Evolutionary conservation across 192 early-diverging fungal species (phyloP).

Genomic region (Irineochytrium annulatum): DNA sequence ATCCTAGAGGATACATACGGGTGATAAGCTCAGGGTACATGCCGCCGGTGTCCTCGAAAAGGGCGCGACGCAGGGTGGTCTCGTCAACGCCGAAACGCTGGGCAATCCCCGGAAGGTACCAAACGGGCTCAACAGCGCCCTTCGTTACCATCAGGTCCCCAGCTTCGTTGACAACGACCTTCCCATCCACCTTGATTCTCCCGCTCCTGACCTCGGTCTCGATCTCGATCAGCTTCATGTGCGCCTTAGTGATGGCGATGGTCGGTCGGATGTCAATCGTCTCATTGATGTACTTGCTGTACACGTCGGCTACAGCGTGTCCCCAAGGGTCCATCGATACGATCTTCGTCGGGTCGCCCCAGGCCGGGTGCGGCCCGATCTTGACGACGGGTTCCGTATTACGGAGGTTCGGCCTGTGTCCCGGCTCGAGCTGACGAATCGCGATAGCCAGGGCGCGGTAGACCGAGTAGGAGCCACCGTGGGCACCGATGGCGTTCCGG

Average conservation of each 20-base stretch:
- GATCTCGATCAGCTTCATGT: constrained; percentile 91
- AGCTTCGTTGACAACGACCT: constrained; percentile 67
- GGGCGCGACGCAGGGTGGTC: constrained; percentile 69
- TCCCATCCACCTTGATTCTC: constrained; percentile 70
- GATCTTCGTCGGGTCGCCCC: constrained; percentile 82
- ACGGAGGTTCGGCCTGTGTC: constrained; percentile 80
- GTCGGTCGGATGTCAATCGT: constrained; percentile 85
- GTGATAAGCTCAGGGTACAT: constrained; percentile 96
- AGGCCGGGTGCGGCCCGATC: constrained; percentile 74
- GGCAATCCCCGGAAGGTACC: constrained; percentile 91
- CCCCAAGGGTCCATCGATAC: constrained; percentile 94
- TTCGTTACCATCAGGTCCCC: constrained; percentile 84
- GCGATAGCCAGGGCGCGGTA: constrained; percentile 90
- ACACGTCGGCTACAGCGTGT: constrained; percentile 67
- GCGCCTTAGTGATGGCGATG: constrained; percentile 90
- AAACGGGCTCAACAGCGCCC: constrained; percentile 92
- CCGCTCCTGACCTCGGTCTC: constrained; percentile 66
- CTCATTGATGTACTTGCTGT: constrained; percentile 51
- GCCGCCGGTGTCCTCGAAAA: constrained; percentile 79
- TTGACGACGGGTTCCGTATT: constrained; percentile 82
- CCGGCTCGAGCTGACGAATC: constrained; percentile 77
- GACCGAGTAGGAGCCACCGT: constrained; percentile 87
- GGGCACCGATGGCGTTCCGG: constrained; percentile 93
- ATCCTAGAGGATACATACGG: no score
- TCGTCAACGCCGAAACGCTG: constrained; percentile 83